Evolutionary conservation across 2,329 filamentous ascomycete species (phyloP), one percentile per base, ranked within the genome.

Genomic region (Alternaria longipes): DNA sequence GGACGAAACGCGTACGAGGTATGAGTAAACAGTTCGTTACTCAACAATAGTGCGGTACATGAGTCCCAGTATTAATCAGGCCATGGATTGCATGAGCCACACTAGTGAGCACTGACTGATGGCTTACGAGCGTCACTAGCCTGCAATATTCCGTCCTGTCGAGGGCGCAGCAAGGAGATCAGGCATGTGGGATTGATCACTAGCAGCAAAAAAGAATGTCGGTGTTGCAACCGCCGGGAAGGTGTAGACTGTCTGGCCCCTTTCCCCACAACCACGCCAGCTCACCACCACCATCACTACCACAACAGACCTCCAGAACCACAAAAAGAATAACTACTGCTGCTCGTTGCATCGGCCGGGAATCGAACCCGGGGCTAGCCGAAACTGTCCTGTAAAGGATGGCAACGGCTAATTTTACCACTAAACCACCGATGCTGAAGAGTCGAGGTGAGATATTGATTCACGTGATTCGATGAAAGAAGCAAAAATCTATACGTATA

Each of bases 371-470:
- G 59, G 59, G 59, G 59, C 59, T 62, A 62, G 59, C 59, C 59
- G 59, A 61, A 54, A 28, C 24, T 54, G 55, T 53, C 28, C 36
- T 38, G 38, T 26, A 16, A 41, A 36, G 24, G 55, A 59, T 62
- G 59, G 59, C 59, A 62, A 62, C 59, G 59, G 59, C 59, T 62
- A 62, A 62, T 62, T 62, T 62, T 62, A 62, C 59, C 59, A 62
- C 59, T 62, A 62, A 62, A 62, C 59, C 59, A 62, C 59, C 59
- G 59, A 62, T 62, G 59, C 59, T 44, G 22, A 26, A 4, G 20
- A 8, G 6, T n/a, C 30, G 5, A 7, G 22, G 28, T 40, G 56
- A 47, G 56, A 12, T 24, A 5, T 4, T 28, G 16, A 4, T 44
- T 47, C 41, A 57, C 22, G 47, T 57, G 47, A 45, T 53, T 53